Conservation (phyloP, 768 basidiomycete genomes). For the Chalciporus piperatus region DNA sequence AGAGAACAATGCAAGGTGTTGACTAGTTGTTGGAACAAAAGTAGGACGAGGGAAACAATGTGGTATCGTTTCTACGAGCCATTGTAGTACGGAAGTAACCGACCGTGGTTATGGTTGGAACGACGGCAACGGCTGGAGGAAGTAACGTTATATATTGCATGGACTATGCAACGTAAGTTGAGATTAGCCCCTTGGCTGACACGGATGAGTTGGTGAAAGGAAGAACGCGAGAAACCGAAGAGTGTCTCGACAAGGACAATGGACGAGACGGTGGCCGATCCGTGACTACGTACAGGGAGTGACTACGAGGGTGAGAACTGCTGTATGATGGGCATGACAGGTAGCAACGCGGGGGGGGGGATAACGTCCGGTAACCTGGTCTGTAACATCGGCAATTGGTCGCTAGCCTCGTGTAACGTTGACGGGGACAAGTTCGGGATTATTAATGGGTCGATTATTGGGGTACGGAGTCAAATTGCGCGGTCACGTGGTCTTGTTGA, state of each 20-base stretch:
- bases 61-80: background rate
- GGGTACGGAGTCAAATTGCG: constrained; percentile 20
- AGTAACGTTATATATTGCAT: background rate
- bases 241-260: background rate
- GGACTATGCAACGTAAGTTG: constrained; percentile 1
- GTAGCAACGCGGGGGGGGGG: background rate
- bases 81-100: constrained; percentile 1
- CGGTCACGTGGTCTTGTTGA: constrained; percentile 37
- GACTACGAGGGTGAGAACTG: background rate
- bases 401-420: constrained; percentile 35
- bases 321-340: background rate
- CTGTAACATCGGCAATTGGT: background rate
- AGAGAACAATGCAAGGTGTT: constrained; percentile 17
- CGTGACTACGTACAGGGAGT: background rate
- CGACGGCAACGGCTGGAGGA: constrained; percentile 2
- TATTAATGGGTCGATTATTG: background rate
- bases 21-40: constrained; percentile 19
- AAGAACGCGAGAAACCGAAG: background rate
- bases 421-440: constrained; percentile 16
- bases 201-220: background rate
- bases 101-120: background rate
- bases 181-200: background rate
- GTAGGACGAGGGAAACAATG: background rate
- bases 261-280: background rate
- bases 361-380: background rate